A percentile compares a stretch with the other conserved stretches of the same genome.
These are phyloP conservation scores for Sinapis alba DNA, from an alignment of 441 rosid species.

Conservation along the genomic window DNA sequence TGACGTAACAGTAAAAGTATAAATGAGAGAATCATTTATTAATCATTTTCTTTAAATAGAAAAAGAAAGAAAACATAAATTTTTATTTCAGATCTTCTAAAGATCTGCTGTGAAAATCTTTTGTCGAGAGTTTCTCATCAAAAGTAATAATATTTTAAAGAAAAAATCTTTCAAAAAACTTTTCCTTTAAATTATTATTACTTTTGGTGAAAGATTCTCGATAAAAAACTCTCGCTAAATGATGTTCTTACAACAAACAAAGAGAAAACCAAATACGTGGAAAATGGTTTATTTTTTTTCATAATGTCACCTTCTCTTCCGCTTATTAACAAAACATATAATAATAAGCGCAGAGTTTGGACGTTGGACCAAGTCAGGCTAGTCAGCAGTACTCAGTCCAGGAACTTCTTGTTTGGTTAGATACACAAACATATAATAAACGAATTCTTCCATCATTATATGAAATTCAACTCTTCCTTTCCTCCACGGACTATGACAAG, in stretches of 20 bases:
- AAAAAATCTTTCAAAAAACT: too few relatives aligned
- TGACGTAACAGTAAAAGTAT: not conserved
- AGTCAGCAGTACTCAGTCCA: not conserved
- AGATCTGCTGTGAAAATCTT: too few relatives aligned
- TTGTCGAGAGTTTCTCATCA: too few relatives aligned
- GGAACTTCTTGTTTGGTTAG: not conserved
- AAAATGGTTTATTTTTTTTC: not conserved
- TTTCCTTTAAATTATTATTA: too few relatives aligned
- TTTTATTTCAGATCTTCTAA: not conserved
- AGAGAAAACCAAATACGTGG: not conserved
- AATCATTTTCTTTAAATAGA: not conserved
- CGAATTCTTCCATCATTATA: not conserved
- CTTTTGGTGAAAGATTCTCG: too few relatives aligned
- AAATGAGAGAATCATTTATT: not conserved
- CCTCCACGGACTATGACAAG: not conserved
- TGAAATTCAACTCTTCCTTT: not conserved
- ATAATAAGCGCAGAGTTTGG: not conserved
- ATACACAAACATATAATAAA: too few relatives aligned
- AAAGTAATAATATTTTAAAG: too few relatives aligned
- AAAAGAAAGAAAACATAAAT: not conserved
- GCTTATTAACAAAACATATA: not conserved
- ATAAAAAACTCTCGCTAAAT: too few relatives aligned
- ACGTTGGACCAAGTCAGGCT: slow-evolving; percentile 10
- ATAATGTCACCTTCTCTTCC: not conserved
- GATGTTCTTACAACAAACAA: not conserved